Evolutionary conservation across 345 rosid species (phyloP).

Genomic region (Euclidium syriacum): DNA sequence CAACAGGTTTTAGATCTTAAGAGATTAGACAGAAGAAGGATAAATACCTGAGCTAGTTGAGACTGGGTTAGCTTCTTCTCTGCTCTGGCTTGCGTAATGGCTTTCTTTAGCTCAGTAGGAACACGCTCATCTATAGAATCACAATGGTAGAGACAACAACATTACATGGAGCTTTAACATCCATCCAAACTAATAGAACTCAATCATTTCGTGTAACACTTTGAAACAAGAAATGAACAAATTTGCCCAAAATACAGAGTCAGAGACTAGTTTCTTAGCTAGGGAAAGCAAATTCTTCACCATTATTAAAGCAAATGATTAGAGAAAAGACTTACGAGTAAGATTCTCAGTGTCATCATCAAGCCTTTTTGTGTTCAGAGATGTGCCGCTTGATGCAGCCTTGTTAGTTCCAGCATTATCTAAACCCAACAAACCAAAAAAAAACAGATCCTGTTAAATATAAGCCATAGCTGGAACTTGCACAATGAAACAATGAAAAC

Average conservation of each 20-base stretch:
- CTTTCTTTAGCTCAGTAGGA: slow-evolving; percentile 89
- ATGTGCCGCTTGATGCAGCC: slow-evolving; percentile 89
- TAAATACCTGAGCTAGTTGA: slow-evolving; percentile 80
- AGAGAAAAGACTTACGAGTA: slow-evolving; percentile 55
- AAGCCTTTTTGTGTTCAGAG: slow-evolving; percentile 89
- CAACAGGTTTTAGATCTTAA: not conserved
- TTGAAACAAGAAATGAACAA: not conserved
- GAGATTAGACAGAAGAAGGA: not conserved
- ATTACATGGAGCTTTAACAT: not conserved
- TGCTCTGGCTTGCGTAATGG: slow-evolving; percentile 80
- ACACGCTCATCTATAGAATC: slow-evolving; percentile 75
- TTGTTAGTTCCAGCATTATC: slow-evolving; percentile 85
- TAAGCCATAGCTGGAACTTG: not conserved
- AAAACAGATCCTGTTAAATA: not conserved
- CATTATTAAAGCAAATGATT: not conserved
- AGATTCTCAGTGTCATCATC: slow-evolving; percentile 95
- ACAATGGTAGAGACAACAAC: not conserved
- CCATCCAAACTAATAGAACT: not conserved
- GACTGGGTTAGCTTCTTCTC: slow-evolving; percentile 94
- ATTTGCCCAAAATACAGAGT: not conserved
- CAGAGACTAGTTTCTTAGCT: not conserved
- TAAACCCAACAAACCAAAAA: slow-evolving; percentile 26
- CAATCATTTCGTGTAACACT: not conserved
- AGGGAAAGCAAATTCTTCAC: not conserved
- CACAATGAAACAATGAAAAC: not conserved